Conservation (phyloP, 2,329 filamentous ascomycete species). For the Pleochaeta shiraiana region DNA sequence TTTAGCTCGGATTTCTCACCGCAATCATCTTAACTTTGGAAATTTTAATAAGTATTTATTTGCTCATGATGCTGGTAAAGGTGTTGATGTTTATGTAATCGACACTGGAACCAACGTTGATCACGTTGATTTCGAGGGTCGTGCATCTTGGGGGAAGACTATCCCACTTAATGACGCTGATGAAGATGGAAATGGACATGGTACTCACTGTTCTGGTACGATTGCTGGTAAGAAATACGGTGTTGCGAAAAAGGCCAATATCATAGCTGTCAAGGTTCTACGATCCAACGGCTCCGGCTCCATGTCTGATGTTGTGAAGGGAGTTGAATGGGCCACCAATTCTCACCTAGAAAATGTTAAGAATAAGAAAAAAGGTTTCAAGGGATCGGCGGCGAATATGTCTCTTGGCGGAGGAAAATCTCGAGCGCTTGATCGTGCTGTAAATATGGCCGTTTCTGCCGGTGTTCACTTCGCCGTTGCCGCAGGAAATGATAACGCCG, state of each 20-base stretch:
- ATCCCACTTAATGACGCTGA: constrained; percentile 72
- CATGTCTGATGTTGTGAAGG: constrained; percentile 98
- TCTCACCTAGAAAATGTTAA: constrained; percentile 55
- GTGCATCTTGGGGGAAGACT: constrained; percentile 93
- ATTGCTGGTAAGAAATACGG: constrained; percentile 97
- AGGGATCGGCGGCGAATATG: constrained; percentile 99
- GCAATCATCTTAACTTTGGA: constrained; percentile 64
- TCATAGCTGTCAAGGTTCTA: constrained; percentile 97
- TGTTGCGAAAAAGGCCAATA: constrained; percentile 95
- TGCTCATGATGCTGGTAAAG: constrained; percentile 72
- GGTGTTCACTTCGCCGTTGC: constrained; percentile 97
- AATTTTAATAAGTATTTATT: constrained; percentile 99
- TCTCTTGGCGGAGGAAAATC: constrained; percentile 97
- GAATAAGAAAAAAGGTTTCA: constrained; percentile 86
- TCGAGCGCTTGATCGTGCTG: constrained; percentile 67
- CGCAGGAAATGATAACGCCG: constrained; percentile 95
- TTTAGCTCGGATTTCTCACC: constrained; percentile 93
- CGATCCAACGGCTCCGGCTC: constrained; percentile 92
- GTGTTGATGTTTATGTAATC: constrained; percentile 96
- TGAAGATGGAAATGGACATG: constrained; percentile 90
- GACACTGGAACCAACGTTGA: constrained; percentile 89
- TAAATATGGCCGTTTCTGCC: constrained; percentile 78
- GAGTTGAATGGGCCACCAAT: constrained; percentile 83
- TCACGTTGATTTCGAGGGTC: constrained; percentile 94
- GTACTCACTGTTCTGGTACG: constrained; percentile 97